Evolutionary conservation across 2,329 filamentous ascomycete species (phyloP), one percentile per base, ranked within the genome.

Genomic region (Calonectria henricotiae): DNA sequence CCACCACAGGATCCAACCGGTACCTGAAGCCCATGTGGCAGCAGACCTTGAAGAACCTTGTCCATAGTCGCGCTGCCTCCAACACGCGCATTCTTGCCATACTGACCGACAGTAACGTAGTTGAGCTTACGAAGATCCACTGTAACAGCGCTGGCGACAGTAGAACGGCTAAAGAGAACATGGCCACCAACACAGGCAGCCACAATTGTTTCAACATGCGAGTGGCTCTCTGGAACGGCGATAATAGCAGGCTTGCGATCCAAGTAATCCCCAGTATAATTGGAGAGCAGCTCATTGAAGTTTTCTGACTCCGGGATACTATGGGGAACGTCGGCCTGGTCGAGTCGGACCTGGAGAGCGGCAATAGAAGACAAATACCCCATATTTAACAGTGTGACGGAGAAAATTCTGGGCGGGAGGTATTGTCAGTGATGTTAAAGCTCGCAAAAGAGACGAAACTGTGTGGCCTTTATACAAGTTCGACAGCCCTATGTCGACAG

Each of bases 81-180:
- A 9, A 71, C 51, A 17, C 23, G 25, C 3, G 51, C 70, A 7
- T 15, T 55, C 15, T 47, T 54, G 4, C 51, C 41, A 37, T 65
- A 30, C 4, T 51, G 15, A 5, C 46, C 62, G 12, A 61, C 58
- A 5, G 43, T 37, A 5, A 64, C 37, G 17, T 47, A 37, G 8
- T 55, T 49, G 11, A 71, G 47, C 20, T 67, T 32, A 0, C 70
- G 63, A 17, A 71, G 41, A 20, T 71, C 70, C 11, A 71, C 43
- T 7, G 47, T 65, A 13, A 70, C 62, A 12, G 67, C 58, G n/a
- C 47, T 60, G 13, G 55, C n/a, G 11, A 69, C 60, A 8, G 60
- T 60, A 12, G 62, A 70, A 3, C 67, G 63, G 12, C 63, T 63
- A n/a, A 71, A 71, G 37, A 71, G 41, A 35, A 70, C 67, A 37